Conservation (phyloP, 176 grass and related monocot genomes). For the Lolium multiflorum region DNA sequence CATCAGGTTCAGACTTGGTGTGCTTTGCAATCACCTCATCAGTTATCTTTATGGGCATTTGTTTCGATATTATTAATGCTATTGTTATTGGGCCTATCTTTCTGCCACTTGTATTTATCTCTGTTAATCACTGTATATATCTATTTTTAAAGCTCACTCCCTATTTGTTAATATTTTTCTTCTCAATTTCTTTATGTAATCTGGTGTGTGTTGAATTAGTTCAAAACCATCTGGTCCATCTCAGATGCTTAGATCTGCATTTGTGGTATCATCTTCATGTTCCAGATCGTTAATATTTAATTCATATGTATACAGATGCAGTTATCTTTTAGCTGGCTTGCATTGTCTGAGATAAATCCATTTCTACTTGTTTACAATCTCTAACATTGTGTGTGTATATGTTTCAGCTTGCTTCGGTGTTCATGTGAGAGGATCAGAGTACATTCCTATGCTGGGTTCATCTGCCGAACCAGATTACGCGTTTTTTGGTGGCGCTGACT, state of each 20-base stretch:
- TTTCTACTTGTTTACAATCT: not conserved
- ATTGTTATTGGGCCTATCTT: not conserved
- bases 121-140: not conserved
- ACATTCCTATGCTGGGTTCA: conserved; percentile 81
- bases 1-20: not conserved
- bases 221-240: not conserved
- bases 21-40: not conserved
- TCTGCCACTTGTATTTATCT: not conserved
- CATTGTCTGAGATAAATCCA: not conserved
- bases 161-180: conserved; percentile 3
- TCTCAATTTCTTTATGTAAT: not conserved
- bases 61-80: not conserved
- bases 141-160: conserved; percentile 1
- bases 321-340: not conserved
- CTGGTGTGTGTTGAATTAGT: not conserved
- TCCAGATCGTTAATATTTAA: conserved; percentile 5
- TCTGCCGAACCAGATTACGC: conserved; percentile 67
- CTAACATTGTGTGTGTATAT: conserved; percentile 20
- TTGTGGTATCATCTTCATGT: not conserved
- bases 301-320: not conserved
- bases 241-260: not conserved
- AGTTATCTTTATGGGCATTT: not conserved
- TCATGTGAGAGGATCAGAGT: conserved; percentile 96
- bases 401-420: conserved; percentile 94
- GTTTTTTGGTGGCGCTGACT: conserved; percentile 59